A percentile compares a stretch with the other conserved stretches of the same genome.
Conservation (phyloP, 352 stramenopile species). For the Phytophthora megakarya region DNA sequence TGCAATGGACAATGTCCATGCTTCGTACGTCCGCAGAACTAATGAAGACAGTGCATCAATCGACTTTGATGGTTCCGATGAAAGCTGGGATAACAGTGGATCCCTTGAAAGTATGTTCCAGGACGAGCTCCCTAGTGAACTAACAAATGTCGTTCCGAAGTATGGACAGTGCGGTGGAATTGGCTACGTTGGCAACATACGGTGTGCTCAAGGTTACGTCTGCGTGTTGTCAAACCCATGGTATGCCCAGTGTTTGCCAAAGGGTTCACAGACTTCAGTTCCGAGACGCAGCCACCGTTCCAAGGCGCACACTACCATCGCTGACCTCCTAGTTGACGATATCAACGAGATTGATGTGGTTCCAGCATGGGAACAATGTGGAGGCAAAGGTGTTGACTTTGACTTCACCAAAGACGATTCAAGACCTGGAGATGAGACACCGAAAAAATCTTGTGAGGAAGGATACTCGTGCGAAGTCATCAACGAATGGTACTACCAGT, state of each 20-base stretch:
- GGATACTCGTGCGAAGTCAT: slow-evolving; percentile 44
- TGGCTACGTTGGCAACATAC: slow-evolving; percentile 18
- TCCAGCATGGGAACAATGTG: slow-evolving; percentile 35
- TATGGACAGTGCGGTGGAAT: slow-evolving; percentile 39
- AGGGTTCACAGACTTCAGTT: background rate
- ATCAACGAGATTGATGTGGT: slow-evolving; percentile 2
- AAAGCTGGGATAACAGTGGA: slow-evolving; percentile 4
- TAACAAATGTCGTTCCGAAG: slow-evolving; percentile 17
- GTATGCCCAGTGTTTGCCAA: slow-evolving; percentile 52
- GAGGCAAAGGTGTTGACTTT: slow-evolving; percentile 40
- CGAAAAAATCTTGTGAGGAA: slow-evolving; percentile 26
- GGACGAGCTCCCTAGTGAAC: slow-evolving; percentile 18
- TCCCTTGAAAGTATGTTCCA: background rate
- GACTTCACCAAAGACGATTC: slow-evolving; percentile 18
- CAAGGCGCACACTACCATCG: slow-evolving; percentile 4
- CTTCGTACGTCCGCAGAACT: slow-evolving; percentile 12
- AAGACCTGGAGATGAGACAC: slow-evolving; percentile 14
- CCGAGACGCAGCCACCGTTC: background rate
- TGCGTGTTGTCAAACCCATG: slow-evolving; percentile 42
- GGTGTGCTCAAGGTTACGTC: slow-evolving; percentile 26
- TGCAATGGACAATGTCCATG: background rate
- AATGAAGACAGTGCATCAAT: slow-evolving; percentile 8
- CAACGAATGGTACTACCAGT: slow-evolving; percentile 53
- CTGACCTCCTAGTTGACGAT: slow-evolving; percentile 16
- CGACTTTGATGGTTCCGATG: slow-evolving; percentile 15